Base-by-base conservation (phyloP, 1,284 basidiomycete genomes). In the Pseudozyma sp. region DNA sequence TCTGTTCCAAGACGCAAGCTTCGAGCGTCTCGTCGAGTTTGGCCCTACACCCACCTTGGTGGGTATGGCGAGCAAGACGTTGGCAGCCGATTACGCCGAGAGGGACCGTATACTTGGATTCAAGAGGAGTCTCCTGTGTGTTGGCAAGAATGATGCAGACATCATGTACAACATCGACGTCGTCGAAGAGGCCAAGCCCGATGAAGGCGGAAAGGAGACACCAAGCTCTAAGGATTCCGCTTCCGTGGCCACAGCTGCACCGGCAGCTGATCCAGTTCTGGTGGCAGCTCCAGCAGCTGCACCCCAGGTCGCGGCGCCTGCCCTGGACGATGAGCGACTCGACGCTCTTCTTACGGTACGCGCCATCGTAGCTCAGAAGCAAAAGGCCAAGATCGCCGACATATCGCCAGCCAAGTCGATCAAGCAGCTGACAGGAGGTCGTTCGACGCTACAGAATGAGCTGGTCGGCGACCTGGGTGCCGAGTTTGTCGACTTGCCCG, bases 381-480 rank as follows among this genome's bases (percentile, higher is more conserved):
- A 98, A 82, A 99, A 99, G 91, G 99, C 98, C 88, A 89, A 88
- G 67, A 88, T 94, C 35, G 88, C 91, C 54, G 96, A 98, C 78
- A 87, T 98, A 54, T 92, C 94, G 3, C 88, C 94, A 16, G 89
- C 90, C 72, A 99, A 99, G 86, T 92, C 94, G 1, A 95, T 99
- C 88, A 98, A 98, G 86, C 95, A 99, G 83, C 91, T 98, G 65
- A 94, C 97, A 52, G 94, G 94, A 45, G 96, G 97, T 76, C 99
- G 99, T 87, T 97, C 94, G 19, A 98, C 96, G 0, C 87, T 99
- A 60, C 94, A 96, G 86, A 97, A 97, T 85, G 94, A 97, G 86
- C 94, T 97, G 69, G 87, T 97, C 48, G 94, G 94, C 52, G 71
- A 96, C 84, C 88, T 97, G 33, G 92, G 95, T 82, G 89, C 56